Evolutionary conservation across 805 yeast genomes (phyloP).

Genomic region (Teunomyces kruisii): DNA sequence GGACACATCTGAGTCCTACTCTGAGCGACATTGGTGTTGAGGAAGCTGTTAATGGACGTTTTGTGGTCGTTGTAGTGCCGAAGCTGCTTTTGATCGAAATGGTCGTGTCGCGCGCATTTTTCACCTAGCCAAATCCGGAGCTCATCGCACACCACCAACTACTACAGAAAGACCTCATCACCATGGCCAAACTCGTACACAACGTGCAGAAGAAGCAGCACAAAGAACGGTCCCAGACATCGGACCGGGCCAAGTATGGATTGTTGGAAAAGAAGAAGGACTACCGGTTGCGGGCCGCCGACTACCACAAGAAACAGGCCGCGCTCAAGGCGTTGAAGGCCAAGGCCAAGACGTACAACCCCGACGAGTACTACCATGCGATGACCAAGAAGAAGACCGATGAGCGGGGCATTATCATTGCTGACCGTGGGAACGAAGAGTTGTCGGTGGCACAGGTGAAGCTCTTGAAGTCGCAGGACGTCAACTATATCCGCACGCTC

Average conservation of each 20-base stretch:
- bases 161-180: not conserved
- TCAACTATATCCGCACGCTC: slow-evolving; percentile 77
- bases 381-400: slow-evolving; percentile 77
- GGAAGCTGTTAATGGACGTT: too few species aligned
- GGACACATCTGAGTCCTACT: not conserved
- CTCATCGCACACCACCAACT: not conserved
- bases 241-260: slow-evolving; percentile 71
- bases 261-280: slow-evolving; percentile 82
- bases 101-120: not conserved
- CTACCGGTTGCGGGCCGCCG: slow-evolving; percentile 51
- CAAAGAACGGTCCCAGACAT: slow-evolving; percentile 87
- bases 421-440: slow-evolving; percentile 63
- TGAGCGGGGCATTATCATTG: slow-evolving; percentile 61
- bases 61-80: too few species aligned
- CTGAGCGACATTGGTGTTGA: not conserved
- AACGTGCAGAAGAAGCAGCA: slow-evolving; percentile 96
- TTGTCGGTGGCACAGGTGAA: slow-evolving; percentile 74
- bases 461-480: slow-evolving; percentile 86
- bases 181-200: slow-evolving; percentile 79
- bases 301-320: slow-evolving; percentile 58
- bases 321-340: slow-evolving; percentile 68
- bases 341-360: slow-evolving; percentile 75
- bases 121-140: not conserved
- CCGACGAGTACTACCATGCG: slow-evolving; percentile 95
- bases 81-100: not conserved